Conservation (phyloP, 345 rosid genomes). For the Brassica nigra region DNA sequence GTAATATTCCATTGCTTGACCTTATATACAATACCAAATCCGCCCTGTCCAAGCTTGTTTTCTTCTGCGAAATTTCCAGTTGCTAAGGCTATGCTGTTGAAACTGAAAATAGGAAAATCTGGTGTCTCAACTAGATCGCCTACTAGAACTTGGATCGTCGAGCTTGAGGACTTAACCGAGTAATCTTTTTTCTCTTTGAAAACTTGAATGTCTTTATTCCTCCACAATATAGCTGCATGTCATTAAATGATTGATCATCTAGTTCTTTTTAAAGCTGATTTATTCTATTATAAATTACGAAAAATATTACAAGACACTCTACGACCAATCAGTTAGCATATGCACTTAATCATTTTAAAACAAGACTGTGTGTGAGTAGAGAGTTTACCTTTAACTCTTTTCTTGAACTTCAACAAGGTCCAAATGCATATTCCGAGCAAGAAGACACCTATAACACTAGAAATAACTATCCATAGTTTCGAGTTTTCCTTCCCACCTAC, state of each 20-base stretch:
- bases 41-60: slow-evolving; percentile 81
- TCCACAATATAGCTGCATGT: slow-evolving; percentile 27
- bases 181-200: not conserved
- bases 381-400: slow-evolving; percentile 49
- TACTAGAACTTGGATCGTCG: slow-evolving; percentile 44
- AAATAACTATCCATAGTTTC: slow-evolving; percentile 36
- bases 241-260: not conserved
- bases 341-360: not conserved
- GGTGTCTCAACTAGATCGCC: slow-evolving; percentile 53
- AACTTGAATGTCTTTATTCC: not conserved
- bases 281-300: no score
- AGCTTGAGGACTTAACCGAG: slow-evolving; percentile 49
- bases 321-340: not conserved
- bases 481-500: slow-evolving; percentile 35
- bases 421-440: slow-evolving; percentile 39
- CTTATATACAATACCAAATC: slow-evolving; percentile 85
- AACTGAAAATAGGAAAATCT: slow-evolving; percentile 56
- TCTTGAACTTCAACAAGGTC: slow-evolving; percentile 53
- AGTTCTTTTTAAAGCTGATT: not conserved
- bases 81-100: slow-evolving; percentile 51
- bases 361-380: not conserved
- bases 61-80: slow-evolving; percentile 61
- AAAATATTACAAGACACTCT: not conserved
- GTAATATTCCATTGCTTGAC: slow-evolving; percentile 34
- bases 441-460: slow-evolving; percentile 21